Conservation (phyloP, 148 eudicot genomes). For the Chenopodium formosanum region DNA sequence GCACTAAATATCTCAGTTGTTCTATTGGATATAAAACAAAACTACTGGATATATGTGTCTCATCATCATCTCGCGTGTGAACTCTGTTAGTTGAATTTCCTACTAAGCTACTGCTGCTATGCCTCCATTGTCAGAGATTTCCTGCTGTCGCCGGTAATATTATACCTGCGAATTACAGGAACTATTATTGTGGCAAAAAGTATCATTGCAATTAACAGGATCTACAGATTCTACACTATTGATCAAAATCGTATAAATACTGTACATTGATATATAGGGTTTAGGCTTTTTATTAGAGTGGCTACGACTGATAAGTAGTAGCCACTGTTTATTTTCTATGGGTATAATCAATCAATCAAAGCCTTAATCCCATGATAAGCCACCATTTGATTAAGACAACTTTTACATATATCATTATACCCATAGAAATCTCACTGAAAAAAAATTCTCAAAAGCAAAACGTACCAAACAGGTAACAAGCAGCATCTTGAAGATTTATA, state of each 20-base stretch:
- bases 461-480: background rate
- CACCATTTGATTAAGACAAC: too few relatives aligned
- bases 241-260: background rate
- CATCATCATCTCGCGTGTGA: background rate
- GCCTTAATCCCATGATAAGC: too few relatives aligned
- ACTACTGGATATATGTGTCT: background rate
- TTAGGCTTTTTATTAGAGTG: background rate
- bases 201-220: background rate
- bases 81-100: too few relatives aligned
- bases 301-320: background rate
- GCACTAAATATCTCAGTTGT: background rate
- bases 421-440: background rate
- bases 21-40: background rate
- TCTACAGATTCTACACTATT: background rate
- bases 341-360: too few relatives aligned
- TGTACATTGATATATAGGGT: background rate
- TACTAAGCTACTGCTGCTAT: too few relatives aligned
- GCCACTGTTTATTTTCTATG: too few relatives aligned
- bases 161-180: background rate
- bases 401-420: too few relatives aligned
- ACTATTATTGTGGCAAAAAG: background rate
- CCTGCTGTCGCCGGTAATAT: background rate
- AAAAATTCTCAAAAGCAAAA: background rate
- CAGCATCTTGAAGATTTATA: background rate
- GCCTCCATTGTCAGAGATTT: background rate